Base-by-base conservation (phyloP, 2,329 filamentous ascomycete genomes). In the Beauveria sp. region DNA sequence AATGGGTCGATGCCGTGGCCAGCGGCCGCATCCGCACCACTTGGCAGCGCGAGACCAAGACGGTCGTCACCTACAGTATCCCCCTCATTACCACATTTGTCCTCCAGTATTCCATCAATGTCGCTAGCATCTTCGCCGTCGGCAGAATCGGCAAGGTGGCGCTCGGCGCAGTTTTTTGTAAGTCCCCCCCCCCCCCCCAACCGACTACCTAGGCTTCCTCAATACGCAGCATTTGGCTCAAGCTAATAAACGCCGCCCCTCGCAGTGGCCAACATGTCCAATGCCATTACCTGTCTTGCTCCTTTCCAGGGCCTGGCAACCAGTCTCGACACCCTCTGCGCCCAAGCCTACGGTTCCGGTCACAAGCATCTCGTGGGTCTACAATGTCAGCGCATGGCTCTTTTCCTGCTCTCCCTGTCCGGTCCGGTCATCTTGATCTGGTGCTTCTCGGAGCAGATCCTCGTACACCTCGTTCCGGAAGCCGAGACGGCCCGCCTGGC, bases 281-380 rank as follows among this genome's bases (percentile, higher is more conserved):
- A 87, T 30, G 91, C 86, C 65, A 92, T 94, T 66, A 89, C 84
- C 16, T 90, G 88, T 62, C 87, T 89, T 68, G 88, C 88, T 0
- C 85, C 90, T 18, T 89, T 90, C 70, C 89, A 92, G 70, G 89
- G 92, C n/a, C 80, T 97, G 16, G 88, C 92, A 1, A 97, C 93
- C 5, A 91, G 88, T 65, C 79, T 97, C 43, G 93, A 97, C 74
- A 97, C 93, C 0, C 84, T 97, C 2, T 97, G 93, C 72, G 85
- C 93, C 0, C 93, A 97, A 73, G 93, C 94, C 0, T 97, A 96
- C 70, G 93, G 94, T 2, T 96, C 90, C 0, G 93, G 93, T 0
- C 89, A 89, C 71, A 96, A 89, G 70, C 89, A 92, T 66, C 83
- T 97, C 5, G 93, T 97, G 12, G 90, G 90, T 2, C 73, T 94